Evolutionary conservation across 1,284 basidiomycete genomes (phyloP).

Genomic region (Heterobasidion occidentale): DNA sequence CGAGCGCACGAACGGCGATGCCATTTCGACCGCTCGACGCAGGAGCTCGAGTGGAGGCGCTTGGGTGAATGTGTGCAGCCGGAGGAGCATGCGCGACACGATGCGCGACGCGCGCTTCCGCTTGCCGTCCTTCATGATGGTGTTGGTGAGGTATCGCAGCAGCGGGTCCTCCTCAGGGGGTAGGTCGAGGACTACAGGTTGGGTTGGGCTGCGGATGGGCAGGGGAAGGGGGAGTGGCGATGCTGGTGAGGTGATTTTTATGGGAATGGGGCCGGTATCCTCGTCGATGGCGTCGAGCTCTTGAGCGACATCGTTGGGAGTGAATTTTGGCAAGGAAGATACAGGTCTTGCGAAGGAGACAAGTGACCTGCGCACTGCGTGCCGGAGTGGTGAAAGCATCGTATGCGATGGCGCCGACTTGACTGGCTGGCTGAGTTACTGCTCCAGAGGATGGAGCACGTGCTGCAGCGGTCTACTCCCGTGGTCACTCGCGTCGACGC

Average conservation of each 20-base stretch:
- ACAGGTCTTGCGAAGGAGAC: conserved; percentile 4
- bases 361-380: conserved; percentile 2
- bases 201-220: background rate
- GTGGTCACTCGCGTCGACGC: no score
- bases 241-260: background rate
- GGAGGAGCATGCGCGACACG: conserved; percentile 55
- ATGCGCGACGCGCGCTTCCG: conserved; percentile 56
- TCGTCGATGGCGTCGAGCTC: background rate
- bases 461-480: no score
- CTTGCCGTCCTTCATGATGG: conserved; percentile 61
- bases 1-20: conserved; percentile 59
- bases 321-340: background rate
- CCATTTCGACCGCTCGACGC: conserved; percentile 56
- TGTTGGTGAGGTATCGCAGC: conserved; percentile 62
- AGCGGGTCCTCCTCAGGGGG: conserved; percentile 75
- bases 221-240: background rate
- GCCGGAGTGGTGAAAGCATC: conserved; percentile 8
- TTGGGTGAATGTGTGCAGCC: conserved; percentile 70
- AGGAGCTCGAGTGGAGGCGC: conserved; percentile 73
- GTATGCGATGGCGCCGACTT: background rate
- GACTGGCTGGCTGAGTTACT: no score
- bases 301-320: background rate
- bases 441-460: no score
- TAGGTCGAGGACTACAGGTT: conserved; percentile 34
- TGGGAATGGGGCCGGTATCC: background rate